Base-by-base conservation (phyloP, 768 basidiomycete species). In the Boletus fagicola region DNA sequence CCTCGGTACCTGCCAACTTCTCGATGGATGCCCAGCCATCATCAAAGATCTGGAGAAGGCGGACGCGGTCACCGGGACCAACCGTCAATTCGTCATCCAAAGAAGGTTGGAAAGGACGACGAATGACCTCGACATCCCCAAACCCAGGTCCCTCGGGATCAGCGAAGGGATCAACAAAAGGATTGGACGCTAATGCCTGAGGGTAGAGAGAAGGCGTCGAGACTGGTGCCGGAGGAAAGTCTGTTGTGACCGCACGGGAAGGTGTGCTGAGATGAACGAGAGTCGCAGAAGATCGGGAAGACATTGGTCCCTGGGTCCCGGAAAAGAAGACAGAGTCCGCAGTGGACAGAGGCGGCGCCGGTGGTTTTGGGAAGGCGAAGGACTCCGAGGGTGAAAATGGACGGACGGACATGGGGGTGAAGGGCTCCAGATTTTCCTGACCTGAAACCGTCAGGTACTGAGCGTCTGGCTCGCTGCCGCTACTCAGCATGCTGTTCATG, bases 1-100 rank as follows among this genome's bases (percentile, higher is more conserved):
- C 22, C 8, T 20, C 42, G 2, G 48, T 39, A 8, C 45, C 16
- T 2, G 57, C 58, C 11, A 79, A 51, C 57, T 76, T 81, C 73
- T 86, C 80, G 38, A 86, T 81, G 59, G 81, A 69, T 7, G 81
- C 82, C 88, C 88, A 90, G 1, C 87, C 88, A 62, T 90, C 88
- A 56, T 87, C 83, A 65, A 83, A 90, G 24, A 80, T 63, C 49
- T 75, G 71, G 12, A 85, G 6, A 31, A 90, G 70, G 63, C 71
- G 80, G 12, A 89, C 81, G 5, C 63, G 62, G 49, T 89, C 86
- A 1, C 80, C 81, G 0, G 74, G 72, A 0, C 24, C 39, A 1
- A 88, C 85, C 0, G 67, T 58, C 4, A 91, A 65, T 67, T 91
- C 88, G 61, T 90, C 88, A 4, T 74, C 68, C 22, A 83, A 72